These are phyloP conservation scores for Aspergillus sp. DNA, from an alignment of 2,329 filamentous ascomycete species.

Conservation along the genomic window DNA sequence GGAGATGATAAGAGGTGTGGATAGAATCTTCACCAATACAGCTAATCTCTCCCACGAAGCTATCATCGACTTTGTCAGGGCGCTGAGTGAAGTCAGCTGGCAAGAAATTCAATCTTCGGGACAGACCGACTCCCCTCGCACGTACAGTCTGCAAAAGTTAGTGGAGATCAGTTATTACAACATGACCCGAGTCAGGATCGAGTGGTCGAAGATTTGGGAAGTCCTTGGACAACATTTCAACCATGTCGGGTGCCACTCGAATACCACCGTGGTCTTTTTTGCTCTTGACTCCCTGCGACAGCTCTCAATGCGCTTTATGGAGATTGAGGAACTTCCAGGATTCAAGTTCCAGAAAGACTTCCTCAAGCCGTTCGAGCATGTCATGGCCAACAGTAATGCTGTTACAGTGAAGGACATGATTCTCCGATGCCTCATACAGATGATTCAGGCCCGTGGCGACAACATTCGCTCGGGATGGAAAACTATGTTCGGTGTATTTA, in stretches of 20 bases:
- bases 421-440: slow-evolving; percentile 91
- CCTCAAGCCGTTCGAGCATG: slow-evolving; percentile 95
- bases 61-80: slow-evolving; percentile 91
- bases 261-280: slow-evolving; percentile 96
- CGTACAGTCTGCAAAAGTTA: slow-evolving; percentile 95
- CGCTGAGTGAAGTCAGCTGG: slow-evolving; percentile 95
- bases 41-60: slow-evolving; percentile 89
- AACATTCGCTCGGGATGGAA: slow-evolving; percentile 98
- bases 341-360: slow-evolving; percentile 99
- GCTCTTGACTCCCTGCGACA: slow-evolving; percentile 93
- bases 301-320: slow-evolving; percentile 97
- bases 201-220: slow-evolving; percentile 97
- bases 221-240: slow-evolving; percentile 99
- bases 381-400: slow-evolving; percentile 88
- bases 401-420: slow-evolving; percentile 97
- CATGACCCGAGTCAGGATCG: slow-evolving; percentile 96
- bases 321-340: slow-evolving; percentile 93
- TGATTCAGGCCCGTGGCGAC: slow-evolving; percentile 95
- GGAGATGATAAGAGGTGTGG: slow-evolving; percentile 87
- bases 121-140: slow-evolving; percentile 90
- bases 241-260: slow-evolving; percentile 91
- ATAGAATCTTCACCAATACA: slow-evolving; percentile 95
- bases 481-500: slow-evolving; percentile 99
- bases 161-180: slow-evolving; percentile 99
- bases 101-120: slow-evolving; percentile 98